Evolutionary conservation across 768 basidiomycete genomes (phyloP), one percentile per base, ranked within the genome.

Genomic region (Mycena haematopus): DNA sequence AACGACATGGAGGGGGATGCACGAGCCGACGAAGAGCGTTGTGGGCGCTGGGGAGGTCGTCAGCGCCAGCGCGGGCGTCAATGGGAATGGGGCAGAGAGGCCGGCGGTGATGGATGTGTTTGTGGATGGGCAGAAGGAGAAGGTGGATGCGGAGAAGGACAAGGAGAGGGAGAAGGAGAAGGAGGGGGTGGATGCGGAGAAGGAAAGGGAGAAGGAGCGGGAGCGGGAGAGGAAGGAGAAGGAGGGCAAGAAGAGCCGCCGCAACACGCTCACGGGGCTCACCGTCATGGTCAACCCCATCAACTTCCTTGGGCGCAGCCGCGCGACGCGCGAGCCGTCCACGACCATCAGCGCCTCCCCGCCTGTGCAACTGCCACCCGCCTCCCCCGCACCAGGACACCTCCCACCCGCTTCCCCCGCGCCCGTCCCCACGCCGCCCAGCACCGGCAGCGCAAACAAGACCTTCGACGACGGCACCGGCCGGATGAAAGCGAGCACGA

Each of bases 241-340:
- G 42, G 58, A 44, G 14, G 73, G 72, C 40, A 93, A 86, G 79
- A 87, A 87, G 75, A 81, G 77, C 64, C 80, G 89, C 70, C 77
- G 93, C 68, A 95, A 92, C 75, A 96, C 95, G 0, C 80, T 67
- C 25, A 64, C 62, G 19, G 61, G 61, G 2, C 62, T 97, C 65
- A 93, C 90, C 0, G 85, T 95, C 42, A 92, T 95, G 86, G 90
- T 92, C 2, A 91, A 92, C 71, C 90, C 91, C 8, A 78, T 95
- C 65, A 83, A 81, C 57, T 44, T n/a, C n/a, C n/a, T n/a, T n/a
- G n/a, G 44, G 52, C 55, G 66, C 66, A 73, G 31, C 38, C 55
- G 66, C 66, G n/a, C n/a, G n/a, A 73, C 76, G 57, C 63, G 71
- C 63, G 74, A 76, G 58, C 68, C 75, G 19, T 72, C 71, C 10